Base-by-base conservation (phyloP, 176 grass and related monocot genomes). In the Elymus sibiricus region DNA sequence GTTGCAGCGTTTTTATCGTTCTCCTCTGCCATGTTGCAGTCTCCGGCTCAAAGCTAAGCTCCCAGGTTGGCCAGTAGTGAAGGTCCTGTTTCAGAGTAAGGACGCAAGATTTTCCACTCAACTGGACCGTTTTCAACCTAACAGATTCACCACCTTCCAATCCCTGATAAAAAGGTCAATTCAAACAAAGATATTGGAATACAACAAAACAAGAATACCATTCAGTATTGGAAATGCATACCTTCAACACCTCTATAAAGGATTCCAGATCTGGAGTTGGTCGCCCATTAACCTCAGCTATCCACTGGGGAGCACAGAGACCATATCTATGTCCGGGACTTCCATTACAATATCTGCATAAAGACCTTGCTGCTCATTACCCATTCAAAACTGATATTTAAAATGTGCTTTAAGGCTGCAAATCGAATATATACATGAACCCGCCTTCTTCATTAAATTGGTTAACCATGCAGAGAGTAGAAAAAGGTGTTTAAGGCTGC, bases 61-160 rank as follows among this genome's bases (percentile, higher is more conserved):
- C 94, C 97, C 94, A 98, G 4, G 94, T 94, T 4, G 97, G 94
- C 97, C 97, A 98, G 80, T 98, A 98, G 84, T 94, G 97, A 93
- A 98, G 88, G 66, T 98, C 90, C 85, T 98, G 96, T 81, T 98
- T 98, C 79, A 98, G 68, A 61, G 93, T 92, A 66, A 98, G 86
- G 25, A 98, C 93, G 0, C 92, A 93, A 62, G 96, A 90, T 82
- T 95, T 95, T 76, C 93, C 93, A 86, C 94, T 98, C 74, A 98
- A 86, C 79, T 94, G 93, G 64, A 98, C 93, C 0, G 93, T 98
- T 75, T 60, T 93, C 60, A 98, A 92, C 84, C 94, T 95, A 71
- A 98, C 97, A 83, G 92, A 98, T 59, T 94, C 88, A 70, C 92
- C 89, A 74, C 95, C 88, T 80, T 95, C 97, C 70, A 98, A 53